phyloP scores from a whole-genome alignment of 805 yeast species.

The Metschnikowia similis region DNA sequence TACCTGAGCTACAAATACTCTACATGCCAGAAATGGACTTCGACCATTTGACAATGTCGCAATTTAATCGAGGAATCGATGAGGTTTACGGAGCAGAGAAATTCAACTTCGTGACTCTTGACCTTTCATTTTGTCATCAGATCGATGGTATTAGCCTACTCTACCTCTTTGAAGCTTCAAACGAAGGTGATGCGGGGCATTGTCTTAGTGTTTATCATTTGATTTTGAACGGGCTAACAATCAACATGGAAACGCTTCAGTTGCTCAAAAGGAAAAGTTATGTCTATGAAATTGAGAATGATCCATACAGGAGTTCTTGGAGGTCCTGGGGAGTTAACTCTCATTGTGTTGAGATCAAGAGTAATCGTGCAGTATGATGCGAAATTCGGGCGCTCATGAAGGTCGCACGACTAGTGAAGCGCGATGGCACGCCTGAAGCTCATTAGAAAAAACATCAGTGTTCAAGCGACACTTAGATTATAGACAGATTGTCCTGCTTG shows the following conservation, averaged over 20 bases:
- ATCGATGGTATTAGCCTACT: conserved; percentile 39
- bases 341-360: conserved; percentile 7
- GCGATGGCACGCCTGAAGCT: conserved; percentile 7
- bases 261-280: conserved; percentile 17
- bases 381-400: conserved; percentile 1
- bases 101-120: conserved; percentile 23
- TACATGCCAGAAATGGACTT: conserved; percentile 33
- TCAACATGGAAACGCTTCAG: conserved; percentile 26
- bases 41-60: conserved; percentile 31
- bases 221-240: conserved; percentile 32
- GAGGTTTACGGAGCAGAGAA: conserved; percentile 13
- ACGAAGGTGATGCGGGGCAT: conserved; percentile 5
- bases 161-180: conserved; percentile 21
- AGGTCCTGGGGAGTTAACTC: conserved; percentile 33
- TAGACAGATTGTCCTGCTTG: not conserved
- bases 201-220: conserved; percentile 1
- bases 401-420: conserved; percentile 8
- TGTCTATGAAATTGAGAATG: conserved; percentile 20
- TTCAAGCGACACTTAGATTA: not conserved
- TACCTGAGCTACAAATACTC: conserved; percentile 21
- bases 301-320: conserved; percentile 29
- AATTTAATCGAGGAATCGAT: conserved; percentile 25
- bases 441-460: conserved; percentile 1
- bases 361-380: not conserved
- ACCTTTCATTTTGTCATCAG: conserved; percentile 32